phyloP scores from a whole-genome alignment of 148 eudicot genomes.

The Chenopodium quinoa region DNA sequence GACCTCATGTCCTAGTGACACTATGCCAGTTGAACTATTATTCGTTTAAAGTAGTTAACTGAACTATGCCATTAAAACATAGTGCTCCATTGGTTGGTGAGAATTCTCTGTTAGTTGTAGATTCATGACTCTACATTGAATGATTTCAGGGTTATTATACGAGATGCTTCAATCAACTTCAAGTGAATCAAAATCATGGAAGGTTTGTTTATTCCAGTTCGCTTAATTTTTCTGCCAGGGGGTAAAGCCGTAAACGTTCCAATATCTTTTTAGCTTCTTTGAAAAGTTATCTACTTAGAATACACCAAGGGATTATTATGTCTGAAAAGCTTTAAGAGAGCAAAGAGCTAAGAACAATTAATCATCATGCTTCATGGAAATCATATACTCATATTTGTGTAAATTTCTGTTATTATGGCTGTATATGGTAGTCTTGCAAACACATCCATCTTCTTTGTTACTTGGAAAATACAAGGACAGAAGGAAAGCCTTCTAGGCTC shows the following conservation, averaged over 20 bases:
- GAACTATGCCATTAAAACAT: background rate
- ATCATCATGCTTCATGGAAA: background rate
- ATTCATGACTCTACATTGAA: conserved; percentile 3
- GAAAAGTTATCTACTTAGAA: background rate
- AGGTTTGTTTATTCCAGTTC: conserved; percentile 45
- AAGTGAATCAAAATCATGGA: conserved; percentile 70
- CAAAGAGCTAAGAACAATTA: background rate
- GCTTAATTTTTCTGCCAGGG: background rate
- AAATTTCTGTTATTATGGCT: background rate
- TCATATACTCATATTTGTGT: background rate
- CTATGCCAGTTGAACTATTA: background rate
- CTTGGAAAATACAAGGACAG: background rate
- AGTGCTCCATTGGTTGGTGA: background rate
- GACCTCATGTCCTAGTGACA: background rate
- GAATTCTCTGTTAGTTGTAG: background rate
- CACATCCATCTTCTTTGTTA: background rate
- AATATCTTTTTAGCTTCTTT: background rate
- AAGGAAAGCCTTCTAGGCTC: conserved; percentile 1
- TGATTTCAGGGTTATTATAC: conserved; percentile 62
- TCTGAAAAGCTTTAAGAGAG: background rate
- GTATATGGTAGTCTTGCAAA: background rate
- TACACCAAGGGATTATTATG: background rate
- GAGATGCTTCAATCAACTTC: conserved; percentile 79
- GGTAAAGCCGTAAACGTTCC: background rate
- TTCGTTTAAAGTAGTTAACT: background rate